Evolutionary conservation across 768 basidiomycete species (phyloP), one percentile per base, ranked within the genome.

Genomic region (Leccinum imitatum): DNA sequence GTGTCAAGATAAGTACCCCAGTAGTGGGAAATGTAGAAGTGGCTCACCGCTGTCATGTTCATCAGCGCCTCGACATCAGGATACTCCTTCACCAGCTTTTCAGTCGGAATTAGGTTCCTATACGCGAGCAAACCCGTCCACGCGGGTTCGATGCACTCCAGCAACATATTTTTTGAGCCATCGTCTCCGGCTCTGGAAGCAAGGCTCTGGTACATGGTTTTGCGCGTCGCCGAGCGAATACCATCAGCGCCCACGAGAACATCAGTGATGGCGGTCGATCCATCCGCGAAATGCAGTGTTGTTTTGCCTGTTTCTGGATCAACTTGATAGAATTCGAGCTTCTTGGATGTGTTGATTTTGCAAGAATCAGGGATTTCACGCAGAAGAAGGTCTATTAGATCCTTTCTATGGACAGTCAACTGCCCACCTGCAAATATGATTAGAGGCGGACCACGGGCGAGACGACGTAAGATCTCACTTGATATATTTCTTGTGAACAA

Each of bases 221-320:
- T 64, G 41, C 77, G 71, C 8, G 71, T 67, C 25, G 64, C 68
- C 1, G 80, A 81, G 21, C 68, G 76, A 57, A 81, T 69, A 2
- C 80, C 81, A 59, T 82, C 81, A 5, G 76, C 71, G 1, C 77
- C 80, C 8, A 81, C 62, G 35, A 82, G 67, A 9, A 82, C 56
- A 55, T 82, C 79, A 33, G 77, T 78, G 0, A 61, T 61, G 4
- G 71, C 69, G 2, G 61, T 67, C 15, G 71, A 69, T 5, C 75
- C 78, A n/a, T 81, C 76, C 0, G 68, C 57, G 56, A 82, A 82
- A 14, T 67, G 59, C 7, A 82, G 57, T 1, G 50, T 58, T 10
- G 77, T 71, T 25, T 67, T 66, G 4, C 68, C 64, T 0, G 57
- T 64, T 7, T 51, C 46, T 11, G 75, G 60, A 39, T 59, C 3